Base-by-base conservation (phyloP, 208 protist species). In the Acanthamoeba healyi region DNA sequence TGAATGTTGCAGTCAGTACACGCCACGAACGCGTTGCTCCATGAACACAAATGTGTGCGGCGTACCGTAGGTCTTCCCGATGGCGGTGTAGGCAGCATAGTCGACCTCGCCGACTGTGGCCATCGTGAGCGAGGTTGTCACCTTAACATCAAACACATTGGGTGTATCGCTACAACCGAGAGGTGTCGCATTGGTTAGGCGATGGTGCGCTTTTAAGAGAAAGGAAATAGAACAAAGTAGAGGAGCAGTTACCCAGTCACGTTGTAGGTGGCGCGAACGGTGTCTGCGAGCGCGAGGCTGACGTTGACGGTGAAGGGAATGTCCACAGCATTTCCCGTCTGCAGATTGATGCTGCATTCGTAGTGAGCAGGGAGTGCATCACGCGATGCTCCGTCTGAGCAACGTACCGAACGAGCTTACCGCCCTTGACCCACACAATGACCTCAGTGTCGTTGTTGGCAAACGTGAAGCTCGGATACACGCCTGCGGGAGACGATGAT, bases 391-490 rank as follows among this genome's bases (percentile, higher is more conserved):
- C 22, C 9, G 6, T 67, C 22, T 26, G 24, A 67, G 58, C 58
- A 36, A 9, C 42, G 7, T 9, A 84, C 74, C 74, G 38, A 56
- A 56, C 74, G 32, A 84, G 44, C 74, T 34, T 84, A 24, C 74
- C 74, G 26, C 84, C 84, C 54, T 91, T 91, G 22, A 32, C 84
- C 84, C 84, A 91, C 26, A 91, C 42, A 32, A 91, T 34, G 51
- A 91, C 26, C 42, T 91, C 84, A 3, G 54, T 70, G 54, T 91
- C 63, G 84, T 42, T 51, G 40, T 91, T 67, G 63, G 38, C 42
- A 32, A 67, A 91, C 12, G 63, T 19, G 65, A 29, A 91, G 63
- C 84, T 84, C n/a, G 84, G 84, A 91, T 91, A 91, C 51, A 91
- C 84, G n/a, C 84, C 84, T 9, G 40, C 12, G 40, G 84, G 84